phyloP scores from a whole-genome alignment of 108 stramenopile species.

The Discostella pseudostelligera region DNA sequence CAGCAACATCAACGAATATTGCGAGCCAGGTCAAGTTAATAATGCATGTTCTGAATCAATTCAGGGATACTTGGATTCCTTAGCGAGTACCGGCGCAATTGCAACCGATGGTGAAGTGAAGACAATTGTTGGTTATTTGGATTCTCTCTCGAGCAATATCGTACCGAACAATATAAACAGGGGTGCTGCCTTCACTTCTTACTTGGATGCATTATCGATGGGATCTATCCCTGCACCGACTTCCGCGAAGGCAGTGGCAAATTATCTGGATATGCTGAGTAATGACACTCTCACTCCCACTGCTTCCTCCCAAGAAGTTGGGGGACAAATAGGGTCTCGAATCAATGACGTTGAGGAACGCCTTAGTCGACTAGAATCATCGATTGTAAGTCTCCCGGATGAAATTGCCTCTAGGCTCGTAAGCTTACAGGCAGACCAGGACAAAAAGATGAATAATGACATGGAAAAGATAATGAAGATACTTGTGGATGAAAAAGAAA shows the following conservation, averaged over 20 bases:
- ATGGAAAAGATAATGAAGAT: conserved; percentile 31
- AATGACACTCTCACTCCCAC: not conserved
- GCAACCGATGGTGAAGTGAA: conserved; percentile 26
- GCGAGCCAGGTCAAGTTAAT: conserved; percentile 35
- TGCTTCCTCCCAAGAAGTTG: not conserved
- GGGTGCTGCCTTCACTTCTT: conserved; percentile 41
- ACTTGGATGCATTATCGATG: conserved; percentile 41
- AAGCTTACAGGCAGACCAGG: conserved; percentile 35
- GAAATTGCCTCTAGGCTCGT: conserved; percentile 42
- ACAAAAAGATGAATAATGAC: conserved; percentile 37
- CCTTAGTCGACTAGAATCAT: conserved; percentile 35
- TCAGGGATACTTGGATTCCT: conserved; percentile 35
- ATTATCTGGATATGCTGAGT: conserved; percentile 34
- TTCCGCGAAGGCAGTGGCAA: conserved; percentile 43
- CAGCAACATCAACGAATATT: conserved; percentile 32
- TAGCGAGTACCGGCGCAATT: conserved; percentile 30
- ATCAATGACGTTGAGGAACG: conserved; percentile 36
- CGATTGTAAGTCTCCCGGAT: conserved; percentile 37
- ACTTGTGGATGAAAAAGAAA: conserved; percentile 27
- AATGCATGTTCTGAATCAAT: conserved; percentile 32
- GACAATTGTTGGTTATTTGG: conserved; percentile 47
- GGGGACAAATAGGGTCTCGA: conserved; percentile 13
- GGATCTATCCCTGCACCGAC: conserved; percentile 32
- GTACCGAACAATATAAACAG: conserved; percentile 7
- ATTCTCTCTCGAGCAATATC: conserved; percentile 29